Evolutionary conservation across 257 asterid species (phyloP).

Genomic region (Nemophila menziesii): DNA sequence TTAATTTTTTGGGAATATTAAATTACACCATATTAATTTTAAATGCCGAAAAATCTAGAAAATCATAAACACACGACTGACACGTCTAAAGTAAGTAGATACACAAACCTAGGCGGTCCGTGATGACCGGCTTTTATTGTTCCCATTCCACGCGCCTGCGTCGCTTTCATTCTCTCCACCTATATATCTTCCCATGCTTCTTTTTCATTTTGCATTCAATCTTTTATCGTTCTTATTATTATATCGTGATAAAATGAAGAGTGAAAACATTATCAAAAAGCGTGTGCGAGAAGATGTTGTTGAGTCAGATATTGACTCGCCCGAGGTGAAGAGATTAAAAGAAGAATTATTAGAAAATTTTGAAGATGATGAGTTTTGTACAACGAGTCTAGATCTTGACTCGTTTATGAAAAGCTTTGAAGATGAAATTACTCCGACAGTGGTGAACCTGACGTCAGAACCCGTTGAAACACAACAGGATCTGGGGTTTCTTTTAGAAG

Average conservation of each 20-base stretch:
- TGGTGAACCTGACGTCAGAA: constrained; percentile 14
- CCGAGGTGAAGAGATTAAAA: constrained; percentile 49
- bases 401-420: constrained; percentile 57
- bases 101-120: constrained; percentile 1
- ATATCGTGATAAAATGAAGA: background rate
- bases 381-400: constrained; percentile 37
- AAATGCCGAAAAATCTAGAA: constrained; percentile 1
- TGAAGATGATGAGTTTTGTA: constrained; percentile 28
- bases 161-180: constrained; percentile 2
- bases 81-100: background rate
- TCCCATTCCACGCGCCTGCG: background rate
- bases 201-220: background rate
- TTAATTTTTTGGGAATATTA: background rate
- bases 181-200: background rate
- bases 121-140: background rate
- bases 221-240: background rate
- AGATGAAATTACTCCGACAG: constrained; percentile 31
- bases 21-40: background rate
- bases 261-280: constrained; percentile 16
- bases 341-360: constrained; percentile 35
- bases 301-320: constrained; percentile 24
- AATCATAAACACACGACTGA: background rate
- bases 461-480: constrained; percentile 37
- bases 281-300: constrained; percentile 21
- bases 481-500: constrained; percentile 47